Percentiles rank a stretch among this genome's conserved stretches.
Evolutionary conservation across 2,329 filamentous ascomycete genomes (phyloP).

Genomic region (Arthrobotrys musiformis): DNA sequence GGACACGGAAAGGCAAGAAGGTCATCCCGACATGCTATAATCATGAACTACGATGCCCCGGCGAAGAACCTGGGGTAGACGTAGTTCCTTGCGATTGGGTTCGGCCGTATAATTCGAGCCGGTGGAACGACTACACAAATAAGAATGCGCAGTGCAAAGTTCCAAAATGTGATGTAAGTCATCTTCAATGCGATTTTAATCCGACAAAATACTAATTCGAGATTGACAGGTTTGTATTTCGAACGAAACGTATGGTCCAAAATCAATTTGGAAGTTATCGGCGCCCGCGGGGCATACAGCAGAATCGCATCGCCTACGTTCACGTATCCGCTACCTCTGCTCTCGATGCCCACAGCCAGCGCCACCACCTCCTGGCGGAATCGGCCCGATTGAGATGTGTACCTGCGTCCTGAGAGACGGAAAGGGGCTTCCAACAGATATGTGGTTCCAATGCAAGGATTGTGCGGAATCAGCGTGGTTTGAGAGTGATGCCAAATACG

Average conservation of each 20-base stretch:
- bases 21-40: conserved; percentile 37
- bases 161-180: conserved; percentile 51
- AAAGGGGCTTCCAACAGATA: conserved; percentile 36
- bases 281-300: conserved; percentile 26
- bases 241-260: conserved; percentile 42
- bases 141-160: conserved; percentile 37
- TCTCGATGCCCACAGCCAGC: conserved; percentile 31
- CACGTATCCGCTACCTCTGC: conserved; percentile 49
- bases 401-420: conserved; percentile 44
- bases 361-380: conserved; percentile 27
- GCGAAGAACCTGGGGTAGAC: conserved; percentile 14
- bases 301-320: conserved; percentile 50
- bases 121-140: conserved; percentile 45
- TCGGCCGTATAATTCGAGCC: conserved; percentile 30
- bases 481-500: conserved; percentile 37
- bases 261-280: conserved; percentile 34
- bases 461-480: conserved; percentile 52
- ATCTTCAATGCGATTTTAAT: neutral
- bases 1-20: neutral
- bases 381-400: conserved; percentile 48
- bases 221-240: conserved; percentile 35
- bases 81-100: conserved; percentile 54
- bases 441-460: conserved; percentile 47
- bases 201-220: neutral
- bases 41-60: conserved; percentile 26